phyloP scores from a whole-genome alignment of 2,329 filamentous ascomycete genomes.

The Colletotrichum acutatum region DNA sequence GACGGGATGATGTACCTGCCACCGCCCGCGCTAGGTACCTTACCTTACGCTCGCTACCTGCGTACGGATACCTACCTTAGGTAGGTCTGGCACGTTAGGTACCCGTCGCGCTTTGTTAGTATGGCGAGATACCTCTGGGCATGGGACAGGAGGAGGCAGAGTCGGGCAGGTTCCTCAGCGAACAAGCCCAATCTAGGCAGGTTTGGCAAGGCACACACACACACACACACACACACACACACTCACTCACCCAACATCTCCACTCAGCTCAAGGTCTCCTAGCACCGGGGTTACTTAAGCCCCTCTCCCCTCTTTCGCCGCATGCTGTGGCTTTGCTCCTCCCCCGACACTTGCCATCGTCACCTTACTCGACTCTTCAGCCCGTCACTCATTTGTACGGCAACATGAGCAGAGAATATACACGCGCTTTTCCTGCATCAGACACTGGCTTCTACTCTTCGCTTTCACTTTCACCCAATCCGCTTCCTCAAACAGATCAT shows the following conservation, averaged over 20 bases:
- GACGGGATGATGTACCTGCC: not conserved
- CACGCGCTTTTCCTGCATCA: conserved; percentile 25
- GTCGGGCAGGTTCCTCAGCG: not conserved
- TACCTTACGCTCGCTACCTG: not conserved
- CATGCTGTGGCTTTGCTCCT: not conserved
- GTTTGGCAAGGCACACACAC: not conserved
- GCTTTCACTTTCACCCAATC: conserved; percentile 27
- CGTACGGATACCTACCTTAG: no score
- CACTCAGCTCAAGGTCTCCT: not conserved
- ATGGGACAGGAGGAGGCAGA: not conserved
- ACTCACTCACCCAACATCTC: not conserved
- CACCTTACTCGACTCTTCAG: conserved; percentile 23
- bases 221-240: not conserved
- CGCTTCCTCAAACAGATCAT: conserved; percentile 24
- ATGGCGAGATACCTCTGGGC: not conserved
- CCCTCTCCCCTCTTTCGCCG: conserved; percentile 29
- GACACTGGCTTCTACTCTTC: conserved; percentile 23
- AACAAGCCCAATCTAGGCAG: conserved; percentile 19
- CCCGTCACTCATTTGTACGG: conserved; percentile 26
- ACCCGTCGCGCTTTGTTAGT: not conserved
- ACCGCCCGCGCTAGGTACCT: not conserved
- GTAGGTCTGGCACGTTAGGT: not conserved
- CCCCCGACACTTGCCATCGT: conserved; percentile 13
- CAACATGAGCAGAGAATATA: conserved; percentile 36
- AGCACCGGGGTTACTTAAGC: conserved; percentile 34